Conservation (phyloP, 164 flowering plant species). For the Nymphaea colorata region DNA sequence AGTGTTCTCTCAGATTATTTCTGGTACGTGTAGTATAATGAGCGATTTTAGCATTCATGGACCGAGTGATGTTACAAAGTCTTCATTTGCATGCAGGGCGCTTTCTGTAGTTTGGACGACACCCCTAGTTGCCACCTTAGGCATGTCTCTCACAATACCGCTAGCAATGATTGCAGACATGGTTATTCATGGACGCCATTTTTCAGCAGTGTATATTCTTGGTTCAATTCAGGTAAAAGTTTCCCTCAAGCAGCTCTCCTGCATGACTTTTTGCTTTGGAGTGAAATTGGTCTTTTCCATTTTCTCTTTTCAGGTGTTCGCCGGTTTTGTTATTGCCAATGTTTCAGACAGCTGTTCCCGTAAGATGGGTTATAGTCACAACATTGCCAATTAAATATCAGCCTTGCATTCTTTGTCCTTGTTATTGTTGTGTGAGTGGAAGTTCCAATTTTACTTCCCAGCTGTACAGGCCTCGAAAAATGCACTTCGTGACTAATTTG, state of each 20-base stretch:
- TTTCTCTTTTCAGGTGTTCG: conserved; percentile 58
- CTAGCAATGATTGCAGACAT: conserved; percentile 93
- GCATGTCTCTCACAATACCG: conserved; percentile 92
- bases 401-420: background rate
- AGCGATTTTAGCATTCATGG: background rate
- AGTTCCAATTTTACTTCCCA: background rate
- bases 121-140: conserved; percentile 80
- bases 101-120: conserved; percentile 91
- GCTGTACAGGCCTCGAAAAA: background rate
- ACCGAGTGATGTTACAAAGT: background rate
- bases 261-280: background rate
- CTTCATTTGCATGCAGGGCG: conserved; percentile 37
- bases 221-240: conserved; percentile 65
- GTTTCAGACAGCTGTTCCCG: conserved; percentile 56
- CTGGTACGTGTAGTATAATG: conserved; percentile 38
- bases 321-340: conserved; percentile 82
- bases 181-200: conserved; percentile 83
- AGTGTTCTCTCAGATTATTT: conserved; percentile 97
- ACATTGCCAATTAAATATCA: too few species aligned
- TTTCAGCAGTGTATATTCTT: conserved; percentile 75
- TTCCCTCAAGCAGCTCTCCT: background rate
- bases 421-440: background rate
- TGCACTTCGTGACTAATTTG: background rate
- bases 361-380: conserved; percentile 38
- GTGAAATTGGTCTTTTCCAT: background rate